Conservation (phyloP, 495 filamentous ascomycete species). For the Aspergillus biplanus region DNA sequence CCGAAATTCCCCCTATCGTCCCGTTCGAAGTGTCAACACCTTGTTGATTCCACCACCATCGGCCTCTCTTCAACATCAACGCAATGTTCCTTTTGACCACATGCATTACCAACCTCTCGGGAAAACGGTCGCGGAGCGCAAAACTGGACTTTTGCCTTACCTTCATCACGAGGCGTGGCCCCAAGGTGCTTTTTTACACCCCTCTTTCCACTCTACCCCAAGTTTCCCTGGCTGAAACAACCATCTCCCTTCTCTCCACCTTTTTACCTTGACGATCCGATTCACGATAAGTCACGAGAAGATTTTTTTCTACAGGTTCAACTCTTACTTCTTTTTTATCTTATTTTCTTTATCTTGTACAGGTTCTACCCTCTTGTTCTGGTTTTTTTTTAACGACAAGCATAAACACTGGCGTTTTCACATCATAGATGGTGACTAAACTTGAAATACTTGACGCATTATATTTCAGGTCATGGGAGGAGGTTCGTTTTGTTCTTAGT, state of each 20-base stretch:
- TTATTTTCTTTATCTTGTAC: slow-evolving; percentile 31
- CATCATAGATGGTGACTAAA: slow-evolving; percentile 32
- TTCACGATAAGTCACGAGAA: slow-evolving; percentile 27
- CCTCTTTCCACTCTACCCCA: slow-evolving; percentile 48
- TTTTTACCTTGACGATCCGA: slow-evolving; percentile 29
- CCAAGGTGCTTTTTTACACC: slow-evolving; percentile 37
- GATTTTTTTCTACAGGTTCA: slow-evolving; percentile 19
- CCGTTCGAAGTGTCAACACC: slow-evolving; percentile 85
- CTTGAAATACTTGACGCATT: slow-evolving; percentile 20
- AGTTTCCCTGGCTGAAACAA: slow-evolving; percentile 31
- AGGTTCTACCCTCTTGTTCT: slow-evolving; percentile 24
- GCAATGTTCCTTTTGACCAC: slow-evolving; percentile 67
- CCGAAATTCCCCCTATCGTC: slow-evolving; percentile 85
- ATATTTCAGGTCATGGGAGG: slow-evolving; percentile 15
- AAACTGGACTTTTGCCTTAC: slow-evolving; percentile 84
- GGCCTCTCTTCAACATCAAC: slow-evolving; percentile 73
- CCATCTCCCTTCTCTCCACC: slow-evolving; percentile 22
- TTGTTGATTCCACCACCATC: slow-evolving; percentile 87
- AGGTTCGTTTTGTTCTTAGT: slow-evolving; percentile 14
- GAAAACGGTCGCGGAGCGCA: slow-evolving; percentile 71
- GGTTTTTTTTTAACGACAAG: slow-evolving; percentile 28
- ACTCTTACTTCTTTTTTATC: slow-evolving; percentile 2
- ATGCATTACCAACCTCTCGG: slow-evolving; percentile 97
- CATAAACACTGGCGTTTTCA: slow-evolving; percentile 38
- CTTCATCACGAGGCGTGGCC: slow-evolving; percentile 53